Evolutionary conservation across 345 rosid species (phyloP).

Genomic region (Hibiscus syriacus): DNA sequence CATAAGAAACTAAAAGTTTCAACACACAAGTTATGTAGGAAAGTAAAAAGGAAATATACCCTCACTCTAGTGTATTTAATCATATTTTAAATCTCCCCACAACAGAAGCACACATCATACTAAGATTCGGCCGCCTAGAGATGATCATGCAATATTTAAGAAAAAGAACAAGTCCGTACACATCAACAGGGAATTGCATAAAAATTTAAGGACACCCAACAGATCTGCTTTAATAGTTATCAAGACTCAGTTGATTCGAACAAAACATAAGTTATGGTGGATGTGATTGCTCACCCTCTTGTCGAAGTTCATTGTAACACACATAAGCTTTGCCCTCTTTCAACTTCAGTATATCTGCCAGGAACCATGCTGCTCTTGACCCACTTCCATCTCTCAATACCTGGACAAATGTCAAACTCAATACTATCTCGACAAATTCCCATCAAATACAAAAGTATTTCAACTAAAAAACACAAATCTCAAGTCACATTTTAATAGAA

Average conservation of each 20-base stretch:
- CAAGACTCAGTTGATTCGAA: background rate
- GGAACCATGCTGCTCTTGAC: conserved; percentile 72
- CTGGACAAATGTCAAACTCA: conserved; percentile 22
- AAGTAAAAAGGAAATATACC: background rate
- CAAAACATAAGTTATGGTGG: too few relatives aligned
- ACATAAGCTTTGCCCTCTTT: conserved; percentile 78
- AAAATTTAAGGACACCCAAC: background rate
- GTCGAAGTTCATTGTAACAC: conserved; percentile 50
- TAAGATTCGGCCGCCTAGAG: too few relatives aligned
- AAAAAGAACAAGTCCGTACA: background rate
- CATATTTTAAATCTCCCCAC: background rate
- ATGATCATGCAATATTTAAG: background rate
- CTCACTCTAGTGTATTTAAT: background rate
- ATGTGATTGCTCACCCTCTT: conserved; percentile 49
- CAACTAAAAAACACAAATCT: background rate
- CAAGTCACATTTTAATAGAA: background rate
- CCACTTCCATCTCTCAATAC: conserved; percentile 71
- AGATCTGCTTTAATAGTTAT: conserved; percentile 1
- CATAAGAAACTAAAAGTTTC: background rate
- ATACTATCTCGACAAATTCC: background rate
- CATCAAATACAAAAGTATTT: background rate
- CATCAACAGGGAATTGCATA: background rate
- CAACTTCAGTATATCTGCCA: conserved; percentile 58
- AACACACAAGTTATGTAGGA: background rate
- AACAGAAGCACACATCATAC: background rate